Base-by-base conservation (phyloP, 2,329 filamentous ascomycete genomes). In the Fusarium piperis region DNA sequence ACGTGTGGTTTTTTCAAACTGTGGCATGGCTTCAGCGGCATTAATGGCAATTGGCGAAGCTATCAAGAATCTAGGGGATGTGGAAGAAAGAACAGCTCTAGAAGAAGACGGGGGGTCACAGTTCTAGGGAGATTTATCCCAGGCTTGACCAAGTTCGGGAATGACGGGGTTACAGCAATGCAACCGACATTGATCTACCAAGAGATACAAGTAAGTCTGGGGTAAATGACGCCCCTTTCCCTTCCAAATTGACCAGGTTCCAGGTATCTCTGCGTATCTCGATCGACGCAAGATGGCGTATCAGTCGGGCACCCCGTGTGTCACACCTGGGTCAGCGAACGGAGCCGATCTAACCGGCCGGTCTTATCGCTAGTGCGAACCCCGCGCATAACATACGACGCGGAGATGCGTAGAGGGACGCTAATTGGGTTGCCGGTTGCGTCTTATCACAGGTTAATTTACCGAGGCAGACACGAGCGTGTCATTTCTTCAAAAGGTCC, bases 311-410 rank as follows among this genome's bases (percentile, higher is more conserved):
- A 28, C 35, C n/a, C 38, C 35, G 36, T 41, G 55, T 32, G 55
- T 20, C 55, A 57, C 55, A 57, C 55, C 16, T 20, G 38, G 55
- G 55, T 57, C 55, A 57, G 55, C 55, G 18, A 48, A 38, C 55
- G 55, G 35, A 57, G 55, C 55, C 55, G 55, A 57, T 57, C 55
- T 57, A 57, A 32, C 55, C 55, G 55, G 55, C 23, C 35, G 35
- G 30, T 30, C 55, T 57, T 41, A 41, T 57, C 55, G 20, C 55
- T 57, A 57, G 55, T 41, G 55, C 36, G 12, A 41, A 41, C 51
- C 51, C 55, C 55, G 36, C 55, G 52, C 55, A 26, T 15, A 57
- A 41, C 23, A 57, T 36, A 41, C 55, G 55, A 57, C 55, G 35
- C 33, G 53, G 35, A 57, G 33, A 57, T 18, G 53, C 4, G 16